Conservation (phyloP, 371 early-diverging fungal genomes). For the Paraphysoderma sedebokerense region DNA sequence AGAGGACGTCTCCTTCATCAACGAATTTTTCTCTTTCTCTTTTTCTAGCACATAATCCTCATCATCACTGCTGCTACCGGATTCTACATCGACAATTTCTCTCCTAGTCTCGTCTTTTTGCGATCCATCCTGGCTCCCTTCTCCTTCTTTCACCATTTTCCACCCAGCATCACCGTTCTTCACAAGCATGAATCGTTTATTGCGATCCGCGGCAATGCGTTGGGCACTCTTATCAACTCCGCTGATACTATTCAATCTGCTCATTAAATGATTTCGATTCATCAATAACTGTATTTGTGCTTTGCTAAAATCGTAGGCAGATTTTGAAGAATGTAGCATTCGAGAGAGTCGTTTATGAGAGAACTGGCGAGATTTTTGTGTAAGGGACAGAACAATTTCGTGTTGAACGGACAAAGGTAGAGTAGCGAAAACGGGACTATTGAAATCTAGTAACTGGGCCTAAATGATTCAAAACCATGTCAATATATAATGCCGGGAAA, state of each 20-base stretch:
- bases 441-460: conserved; percentile 42
- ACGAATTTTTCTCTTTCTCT: no score
- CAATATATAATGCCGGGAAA: not conserved
- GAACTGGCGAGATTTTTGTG: conserved; percentile 58
- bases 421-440: conserved; percentile 51
- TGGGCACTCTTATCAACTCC: conserved; percentile 19
- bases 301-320: conserved; percentile 72
- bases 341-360: conserved; percentile 52
- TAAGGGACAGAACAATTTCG: conserved; percentile 76
- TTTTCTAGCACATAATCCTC: no score
- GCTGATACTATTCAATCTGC: conserved; percentile 47
- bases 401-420: conserved; percentile 77
- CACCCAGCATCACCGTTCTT: conserved; percentile 52
- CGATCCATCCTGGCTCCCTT: conserved; percentile 10
- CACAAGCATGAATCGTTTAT: conserved; percentile 57
- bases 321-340: conserved; percentile 45
- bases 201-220: conserved; percentile 64
- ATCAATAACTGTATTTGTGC: conserved; percentile 73
- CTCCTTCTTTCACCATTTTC: conserved; percentile 8
- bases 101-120: conserved; percentile 11
- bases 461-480: conserved; percentile 10
- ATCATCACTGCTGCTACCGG: no score
- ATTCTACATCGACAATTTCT: no score
- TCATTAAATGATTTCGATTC: conserved; percentile 70
- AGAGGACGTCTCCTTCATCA: no score